These are phyloP conservation scores for Hordeum vulgare DNA, from an alignment of 176 grass and related monocot species.

Conservation along the genomic window MorexV3_pseudomolecules_assembly NC_058523.1:46083775-46084274, in stretches of 20 bases:
- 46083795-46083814: slow-evolving; percentile 64
- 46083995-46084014: slow-evolving; percentile 62
- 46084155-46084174: slow-evolving; percentile 79
- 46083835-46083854: neutral
- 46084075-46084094: slow-evolving; percentile 77
- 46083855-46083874: neutral
- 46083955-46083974: neutral
- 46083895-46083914: neutral
- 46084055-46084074: slow-evolving; percentile 60
- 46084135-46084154: slow-evolving; percentile 79
- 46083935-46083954: neutral
- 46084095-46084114: slow-evolving; percentile 33
- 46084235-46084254: slow-evolving; percentile 69
- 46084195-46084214: slow-evolving; percentile 97
- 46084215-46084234: slow-evolving; percentile 61
- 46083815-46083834: slow-evolving; percentile 27
- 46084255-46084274: slow-evolving; percentile 9
- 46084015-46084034: slow-evolving; percentile 71
- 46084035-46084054: slow-evolving; percentile 47
- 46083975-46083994: neutral
- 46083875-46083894: neutral
- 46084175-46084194: slow-evolving; percentile 86
- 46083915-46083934: too few relatives aligned
- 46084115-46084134: slow-evolving; percentile 76
- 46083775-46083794: slow-evolving; percentile 38